Conservation (phyloP, 2,329 filamentous ascomycete genomes). For the Phialophora tarda region DNA sequence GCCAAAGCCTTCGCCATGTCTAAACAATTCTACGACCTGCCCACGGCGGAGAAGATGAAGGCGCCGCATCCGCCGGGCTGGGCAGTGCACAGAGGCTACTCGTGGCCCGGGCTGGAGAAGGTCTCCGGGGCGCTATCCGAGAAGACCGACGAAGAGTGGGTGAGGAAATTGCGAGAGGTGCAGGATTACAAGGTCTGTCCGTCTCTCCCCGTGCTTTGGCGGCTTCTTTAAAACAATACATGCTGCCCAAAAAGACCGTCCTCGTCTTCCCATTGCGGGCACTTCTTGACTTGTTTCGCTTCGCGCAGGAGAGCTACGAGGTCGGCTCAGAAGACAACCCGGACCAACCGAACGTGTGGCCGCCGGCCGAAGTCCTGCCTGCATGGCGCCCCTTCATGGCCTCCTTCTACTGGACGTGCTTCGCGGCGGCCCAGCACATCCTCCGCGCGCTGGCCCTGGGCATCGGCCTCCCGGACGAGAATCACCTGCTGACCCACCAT, state of each 20-base stretch:
- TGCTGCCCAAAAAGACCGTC: not conserved
- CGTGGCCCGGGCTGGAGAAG: conserved; percentile 61
- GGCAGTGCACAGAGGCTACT: conserved; percentile 61
- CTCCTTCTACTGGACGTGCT: conserved; percentile 58
- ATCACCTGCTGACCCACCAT: conserved; percentile 57
- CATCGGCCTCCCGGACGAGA: conserved; percentile 56
- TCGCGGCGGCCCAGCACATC: conserved; percentile 60
- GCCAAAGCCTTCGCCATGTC: conserved; percentile 54
- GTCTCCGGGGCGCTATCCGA: conserved; percentile 55
- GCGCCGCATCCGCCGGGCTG: conserved; percentile 58
- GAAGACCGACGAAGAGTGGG: conserved; percentile 50
- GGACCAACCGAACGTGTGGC: conserved; percentile 58
- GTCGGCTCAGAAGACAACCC: conserved; percentile 56
- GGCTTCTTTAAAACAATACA: not conserved
- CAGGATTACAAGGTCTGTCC: conserved; percentile 58
- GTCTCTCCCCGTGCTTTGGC: not conserved
- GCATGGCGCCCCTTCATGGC: conserved; percentile 57
- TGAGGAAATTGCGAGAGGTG: conserved; percentile 52
- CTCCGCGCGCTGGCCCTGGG: conserved; percentile 48
- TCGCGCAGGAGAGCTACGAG: conserved; percentile 57
- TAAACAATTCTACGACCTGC: conserved; percentile 53
- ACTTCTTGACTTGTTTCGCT: not conserved
- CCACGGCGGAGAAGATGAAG: conserved; percentile 54
- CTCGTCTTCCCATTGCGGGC: not conserved
- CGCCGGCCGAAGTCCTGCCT: conserved; percentile 53